Evolutionary conservation across 1,284 basidiomycete genomes (phyloP).

Genomic region (Schizophyllum amplum): DNA sequence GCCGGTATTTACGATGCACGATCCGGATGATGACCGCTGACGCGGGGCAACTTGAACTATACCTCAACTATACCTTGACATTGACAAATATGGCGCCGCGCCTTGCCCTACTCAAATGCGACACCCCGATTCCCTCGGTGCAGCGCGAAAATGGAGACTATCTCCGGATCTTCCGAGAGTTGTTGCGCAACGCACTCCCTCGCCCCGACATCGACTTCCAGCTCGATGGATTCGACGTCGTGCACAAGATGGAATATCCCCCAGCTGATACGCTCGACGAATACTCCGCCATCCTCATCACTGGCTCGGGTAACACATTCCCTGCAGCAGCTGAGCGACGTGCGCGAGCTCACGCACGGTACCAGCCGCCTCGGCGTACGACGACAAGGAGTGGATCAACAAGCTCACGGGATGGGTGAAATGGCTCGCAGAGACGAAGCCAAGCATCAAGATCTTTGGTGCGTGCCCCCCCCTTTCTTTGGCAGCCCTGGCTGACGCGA

Average conservation of each 20-base stretch:
- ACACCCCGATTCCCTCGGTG: constrained; percentile 39
- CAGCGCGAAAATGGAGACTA: constrained; percentile 42
- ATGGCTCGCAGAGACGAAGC: constrained; percentile 37
- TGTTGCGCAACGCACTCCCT: not conserved
- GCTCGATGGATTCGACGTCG: constrained; percentile 43
- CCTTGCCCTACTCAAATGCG: constrained; percentile 54
- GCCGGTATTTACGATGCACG: too few species aligned
- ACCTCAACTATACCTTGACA: too few species aligned
- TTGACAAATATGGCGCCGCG: constrained; percentile 14
- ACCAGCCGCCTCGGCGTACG: constrained; percentile 58
- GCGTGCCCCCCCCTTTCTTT: constrained; percentile 12
- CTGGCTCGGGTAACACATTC: constrained; percentile 48
- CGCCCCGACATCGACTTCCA: not conserved
- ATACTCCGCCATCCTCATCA: constrained; percentile 57
- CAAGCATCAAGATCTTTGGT: constrained; percentile 61
- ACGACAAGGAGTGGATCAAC: constrained; percentile 66
- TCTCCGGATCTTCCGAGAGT: not conserved
- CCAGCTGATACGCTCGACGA: constrained; percentile 28
- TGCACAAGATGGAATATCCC: constrained; percentile 46
- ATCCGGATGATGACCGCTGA: too few species aligned
- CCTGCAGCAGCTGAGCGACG: not conserved
- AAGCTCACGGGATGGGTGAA: constrained; percentile 51
- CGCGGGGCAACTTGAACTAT: too few species aligned
- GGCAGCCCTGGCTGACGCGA: not conserved
- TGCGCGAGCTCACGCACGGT: constrained; percentile 10